A percentile compares a stretch with the other conserved stretches of the same genome.
phyloP scores from a whole-genome alignment of 139 green algal species.

The Desmodesmus armatus region DNA sequence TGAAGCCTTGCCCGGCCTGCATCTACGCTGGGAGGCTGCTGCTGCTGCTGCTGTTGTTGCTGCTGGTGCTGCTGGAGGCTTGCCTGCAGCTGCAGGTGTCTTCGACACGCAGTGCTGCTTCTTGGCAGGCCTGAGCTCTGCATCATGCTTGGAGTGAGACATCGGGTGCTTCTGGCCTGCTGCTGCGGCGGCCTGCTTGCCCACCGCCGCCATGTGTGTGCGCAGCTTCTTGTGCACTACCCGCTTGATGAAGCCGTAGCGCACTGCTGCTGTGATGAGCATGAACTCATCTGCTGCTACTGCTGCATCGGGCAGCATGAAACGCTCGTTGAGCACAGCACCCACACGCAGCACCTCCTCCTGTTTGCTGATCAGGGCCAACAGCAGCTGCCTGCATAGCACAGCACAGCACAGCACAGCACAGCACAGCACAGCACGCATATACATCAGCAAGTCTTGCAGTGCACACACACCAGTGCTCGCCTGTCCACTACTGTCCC shows the following conservation, averaged over 20 bases:
- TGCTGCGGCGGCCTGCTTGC: too few species aligned
- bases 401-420: background rate
- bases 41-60: too few species aligned
- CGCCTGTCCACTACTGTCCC: background rate
- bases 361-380: background rate
- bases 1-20: too few species aligned
- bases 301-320: background rate
- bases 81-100: too few species aligned
- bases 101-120: too few species aligned
- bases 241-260: background rate
- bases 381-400: background rate
- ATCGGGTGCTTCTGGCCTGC: too few species aligned
- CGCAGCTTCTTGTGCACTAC: too few species aligned
- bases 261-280: background rate
- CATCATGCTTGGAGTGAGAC: too few species aligned
- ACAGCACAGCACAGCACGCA: background rate
- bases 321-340: background rate
- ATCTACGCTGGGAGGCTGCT: too few species aligned
- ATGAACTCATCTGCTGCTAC: background rate
- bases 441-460: background rate
- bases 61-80: too few species aligned
- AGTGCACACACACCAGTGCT: background rate
- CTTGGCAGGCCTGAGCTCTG: too few species aligned
- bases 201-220: too few species aligned
- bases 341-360: background rate